Conservation (phyloP, 2,329 filamentous ascomycete genomes). For the Calonectria hawksworthii region DNA sequence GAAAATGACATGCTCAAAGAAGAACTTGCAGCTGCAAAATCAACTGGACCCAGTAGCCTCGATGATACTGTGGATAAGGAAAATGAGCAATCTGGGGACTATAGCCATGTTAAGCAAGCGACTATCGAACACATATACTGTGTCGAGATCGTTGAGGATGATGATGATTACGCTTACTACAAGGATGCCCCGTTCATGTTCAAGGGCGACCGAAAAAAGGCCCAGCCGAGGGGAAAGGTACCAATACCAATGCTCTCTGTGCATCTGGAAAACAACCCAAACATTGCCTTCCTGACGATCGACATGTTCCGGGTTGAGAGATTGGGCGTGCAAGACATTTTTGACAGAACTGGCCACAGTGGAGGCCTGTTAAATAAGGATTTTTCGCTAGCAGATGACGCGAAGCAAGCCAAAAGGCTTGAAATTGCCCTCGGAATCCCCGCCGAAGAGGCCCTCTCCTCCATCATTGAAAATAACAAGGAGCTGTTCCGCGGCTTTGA, state of each 20-base stretch:
- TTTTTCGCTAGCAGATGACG: background rate
- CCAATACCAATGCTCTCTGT: background rate
- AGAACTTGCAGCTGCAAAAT: background rate
- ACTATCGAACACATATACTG: background rate
- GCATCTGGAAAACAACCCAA: conserved; percentile 9
- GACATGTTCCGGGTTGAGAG: background rate
- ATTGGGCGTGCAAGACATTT: background rate
- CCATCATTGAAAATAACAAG: background rate
- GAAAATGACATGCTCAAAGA: conserved; percentile 23
- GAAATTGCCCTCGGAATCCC: background rate
- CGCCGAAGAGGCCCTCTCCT: background rate
- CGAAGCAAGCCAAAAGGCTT: background rate
- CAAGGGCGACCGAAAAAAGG: conserved; percentile 18
- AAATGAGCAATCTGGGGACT: background rate
- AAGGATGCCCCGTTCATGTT: conserved; percentile 20
- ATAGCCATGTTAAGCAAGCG: background rate
- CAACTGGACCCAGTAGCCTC: too few relatives aligned
- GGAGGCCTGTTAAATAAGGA: background rate
- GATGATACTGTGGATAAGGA: background rate
- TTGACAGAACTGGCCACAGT: background rate
- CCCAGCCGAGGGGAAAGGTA: conserved; percentile 8
- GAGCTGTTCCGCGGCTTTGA: conserved; percentile 3
- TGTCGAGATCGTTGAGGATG: too few relatives aligned
- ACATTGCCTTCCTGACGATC: conserved; percentile 6
- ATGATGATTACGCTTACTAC: background rate